A percentile compares a stretch with the other conserved stretches of the same genome.
These are phyloP conservation scores for Podochytrium sp. DNA, from an alignment of 192 early-diverging fungal species.

Conservation along the genomic window DNA sequence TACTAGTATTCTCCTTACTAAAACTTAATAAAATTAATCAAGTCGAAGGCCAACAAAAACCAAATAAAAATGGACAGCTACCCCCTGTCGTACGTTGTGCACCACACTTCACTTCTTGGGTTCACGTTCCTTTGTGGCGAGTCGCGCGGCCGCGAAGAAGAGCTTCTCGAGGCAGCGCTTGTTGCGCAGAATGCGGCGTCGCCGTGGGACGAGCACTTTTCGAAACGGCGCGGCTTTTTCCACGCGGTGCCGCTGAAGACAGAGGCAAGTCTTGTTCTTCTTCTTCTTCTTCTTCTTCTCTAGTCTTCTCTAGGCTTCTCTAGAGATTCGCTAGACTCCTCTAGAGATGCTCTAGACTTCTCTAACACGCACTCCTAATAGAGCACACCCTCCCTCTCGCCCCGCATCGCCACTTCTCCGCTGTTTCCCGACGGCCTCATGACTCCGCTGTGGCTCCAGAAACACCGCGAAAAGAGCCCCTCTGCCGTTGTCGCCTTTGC, in stretches of 20 bases:
- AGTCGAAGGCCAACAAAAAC: neutral
- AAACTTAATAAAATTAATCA: neutral
- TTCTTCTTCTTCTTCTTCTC: neutral
- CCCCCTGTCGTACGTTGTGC: constrained; percentile 48
- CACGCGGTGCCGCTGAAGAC: constrained; percentile 41
- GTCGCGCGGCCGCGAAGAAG: constrained; percentile 10
- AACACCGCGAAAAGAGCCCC: constrained; percentile 67
- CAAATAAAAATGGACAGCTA: constrained; percentile 42
- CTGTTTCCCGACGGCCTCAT: constrained; percentile 87
- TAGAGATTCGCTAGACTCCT: neutral
- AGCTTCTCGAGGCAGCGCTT: constrained; percentile 31
- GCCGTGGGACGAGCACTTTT: constrained; percentile 37
- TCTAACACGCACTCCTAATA: neutral
- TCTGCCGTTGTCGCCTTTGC: constrained; percentile 67
- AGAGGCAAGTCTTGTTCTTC: constrained; percentile 6
- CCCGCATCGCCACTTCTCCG: constrained; percentile 67
- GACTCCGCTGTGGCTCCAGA: constrained; percentile 66
- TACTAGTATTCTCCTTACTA: too few relatives aligned
- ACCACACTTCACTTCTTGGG: constrained; percentile 53
- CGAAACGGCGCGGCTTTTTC: constrained; percentile 36
- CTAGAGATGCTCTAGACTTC: neutral
- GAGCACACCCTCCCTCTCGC: constrained; percentile 60
- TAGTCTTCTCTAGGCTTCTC: neutral
- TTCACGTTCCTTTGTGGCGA: constrained; percentile 37
- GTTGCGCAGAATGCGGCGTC: constrained; percentile 44